Evolutionary conservation across 176 grass and related monocot species (phyloP).

Genomic region (Tuctoria greenei): DNA sequence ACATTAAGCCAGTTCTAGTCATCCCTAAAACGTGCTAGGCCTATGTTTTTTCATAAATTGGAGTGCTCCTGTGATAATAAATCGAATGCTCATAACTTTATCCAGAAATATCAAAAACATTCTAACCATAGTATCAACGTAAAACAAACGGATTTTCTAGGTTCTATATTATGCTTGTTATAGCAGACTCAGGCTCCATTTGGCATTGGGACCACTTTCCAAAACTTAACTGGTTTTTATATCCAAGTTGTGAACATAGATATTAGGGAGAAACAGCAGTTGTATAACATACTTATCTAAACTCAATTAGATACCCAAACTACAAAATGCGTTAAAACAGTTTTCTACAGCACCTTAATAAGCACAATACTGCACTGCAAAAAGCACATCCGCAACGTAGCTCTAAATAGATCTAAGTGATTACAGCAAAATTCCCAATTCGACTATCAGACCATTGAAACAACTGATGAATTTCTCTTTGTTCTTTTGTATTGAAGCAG

Average conservation of each 20-base stretch:
- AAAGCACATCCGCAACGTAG: background rate
- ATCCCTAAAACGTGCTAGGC: background rate
- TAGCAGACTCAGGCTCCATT: background rate
- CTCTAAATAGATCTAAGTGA: background rate
- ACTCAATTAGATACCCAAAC: background rate
- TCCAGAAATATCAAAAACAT: background rate
- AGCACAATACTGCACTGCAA: background rate
- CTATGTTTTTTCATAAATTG: background rate
- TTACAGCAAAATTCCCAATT: background rate
- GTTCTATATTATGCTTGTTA: background rate
- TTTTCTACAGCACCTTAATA: background rate
- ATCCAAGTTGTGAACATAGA: background rate
- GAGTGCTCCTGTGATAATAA: background rate
- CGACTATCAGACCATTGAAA: slow-evolving; percentile 11
- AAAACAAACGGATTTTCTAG: background rate
- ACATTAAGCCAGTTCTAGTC: background rate
- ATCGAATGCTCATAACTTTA: background rate
- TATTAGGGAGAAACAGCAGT: background rate
- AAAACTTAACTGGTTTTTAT: background rate
- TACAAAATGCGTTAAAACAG: background rate
- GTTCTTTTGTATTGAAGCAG: background rate
- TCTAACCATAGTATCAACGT: background rate
- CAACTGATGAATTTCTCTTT: slow-evolving; percentile 11
- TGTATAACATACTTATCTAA: background rate
- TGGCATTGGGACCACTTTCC: background rate